Percentiles rank a stretch among this genome's conserved stretches.
phyloP scores from a whole-genome alignment of 139 green algal genomes.

The Cymbomonas tetramitiformis region DNA sequence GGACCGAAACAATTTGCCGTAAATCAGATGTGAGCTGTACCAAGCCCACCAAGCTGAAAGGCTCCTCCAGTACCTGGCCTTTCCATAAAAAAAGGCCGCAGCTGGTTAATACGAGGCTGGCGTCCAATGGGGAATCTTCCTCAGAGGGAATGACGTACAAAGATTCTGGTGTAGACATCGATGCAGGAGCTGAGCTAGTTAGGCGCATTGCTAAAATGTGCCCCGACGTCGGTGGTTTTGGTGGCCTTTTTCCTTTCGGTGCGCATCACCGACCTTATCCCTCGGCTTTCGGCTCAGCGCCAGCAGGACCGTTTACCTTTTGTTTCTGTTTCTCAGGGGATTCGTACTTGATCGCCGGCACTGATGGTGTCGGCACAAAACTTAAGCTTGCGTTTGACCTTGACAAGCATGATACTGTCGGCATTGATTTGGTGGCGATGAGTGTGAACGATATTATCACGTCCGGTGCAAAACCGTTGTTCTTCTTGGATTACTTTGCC shows the following conservation, averaged over 20 bases:
- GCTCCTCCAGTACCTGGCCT: too few relatives aligned
- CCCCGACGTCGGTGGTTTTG: constrained; percentile 84
- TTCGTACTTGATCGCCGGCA: constrained; percentile 83
- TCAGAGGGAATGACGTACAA: constrained; percentile 36
- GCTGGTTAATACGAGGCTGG: too few relatives aligned
- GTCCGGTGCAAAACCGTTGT: constrained; percentile 79
- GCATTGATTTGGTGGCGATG: constrained; percentile 77
- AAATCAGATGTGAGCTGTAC: too few relatives aligned
- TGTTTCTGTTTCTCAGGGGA: too few relatives aligned
- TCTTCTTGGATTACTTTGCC: constrained; percentile 98
- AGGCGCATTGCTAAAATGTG: constrained; percentile 78
- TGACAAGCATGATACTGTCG: constrained; percentile 84
- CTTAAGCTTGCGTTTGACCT: constrained; percentile 94
- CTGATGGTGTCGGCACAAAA: constrained; percentile 93
- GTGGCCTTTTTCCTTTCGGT: constrained; percentile 84
- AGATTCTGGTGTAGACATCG: constrained; percentile 86
- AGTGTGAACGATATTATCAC: constrained; percentile 94
- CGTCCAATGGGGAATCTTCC: too few relatives aligned
- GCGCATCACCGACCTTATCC: too few relatives aligned
- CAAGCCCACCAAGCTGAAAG: too few relatives aligned
- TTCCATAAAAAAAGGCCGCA: too few relatives aligned
- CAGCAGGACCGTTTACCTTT: too few relatives aligned
- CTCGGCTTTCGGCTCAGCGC: background rate
- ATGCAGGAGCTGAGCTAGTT: constrained; percentile 89
- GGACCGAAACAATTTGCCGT: too few relatives aligned